Base-by-base conservation (phyloP, 148 eudicot species). In the Drosera capensis region DNA sequence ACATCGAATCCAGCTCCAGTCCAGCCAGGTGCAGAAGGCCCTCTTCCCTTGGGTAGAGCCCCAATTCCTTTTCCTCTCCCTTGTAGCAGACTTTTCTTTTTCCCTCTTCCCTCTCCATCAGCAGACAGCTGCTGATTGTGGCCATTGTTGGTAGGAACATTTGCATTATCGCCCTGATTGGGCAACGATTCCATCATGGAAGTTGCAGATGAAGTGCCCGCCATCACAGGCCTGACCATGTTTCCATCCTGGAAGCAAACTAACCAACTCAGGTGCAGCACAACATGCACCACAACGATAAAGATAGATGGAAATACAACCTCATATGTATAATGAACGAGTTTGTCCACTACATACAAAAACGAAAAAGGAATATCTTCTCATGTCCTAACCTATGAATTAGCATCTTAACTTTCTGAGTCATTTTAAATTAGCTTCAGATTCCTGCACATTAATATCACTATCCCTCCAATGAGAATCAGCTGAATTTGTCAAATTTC, bases 1-100 rank as follows among this genome's bases (percentile, higher is more conserved):
- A 80, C 81, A 49, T 90, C 86, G 50, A 84, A 84, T 25, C 95
- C 97, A 57, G 97, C 71, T 52, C 95, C 95, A 12, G 97, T 90
- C 97, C 97, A 84, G 26, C 93, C 94, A 35, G 88, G 63, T 36
- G 61, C 48, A 36, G 69, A 48, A 41, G 77, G 54, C 51, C 75
- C 79, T 70, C 92, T 75, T 25, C 86, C 84, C 63, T 80, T 90
- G 14, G 86, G 71, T 43, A 80, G 59, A 4, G 80, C 84, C 49
- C 86, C 92, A 6, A 84, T 48, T 37, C 95, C 97, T 52, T 57
- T 78, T 49, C 72, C 80, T 77, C 62, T 78, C 25, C 87, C 97
- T 14, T 73, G 84, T 21, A 62, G 46, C 25, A 25, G 46, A 23
- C 13, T 60, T 64, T 83, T 83, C 83, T 78, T 84, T 73, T 78